Conservation (phyloP, 441 rosid genomes). For the Adansonia madagascariensis region DNA sequence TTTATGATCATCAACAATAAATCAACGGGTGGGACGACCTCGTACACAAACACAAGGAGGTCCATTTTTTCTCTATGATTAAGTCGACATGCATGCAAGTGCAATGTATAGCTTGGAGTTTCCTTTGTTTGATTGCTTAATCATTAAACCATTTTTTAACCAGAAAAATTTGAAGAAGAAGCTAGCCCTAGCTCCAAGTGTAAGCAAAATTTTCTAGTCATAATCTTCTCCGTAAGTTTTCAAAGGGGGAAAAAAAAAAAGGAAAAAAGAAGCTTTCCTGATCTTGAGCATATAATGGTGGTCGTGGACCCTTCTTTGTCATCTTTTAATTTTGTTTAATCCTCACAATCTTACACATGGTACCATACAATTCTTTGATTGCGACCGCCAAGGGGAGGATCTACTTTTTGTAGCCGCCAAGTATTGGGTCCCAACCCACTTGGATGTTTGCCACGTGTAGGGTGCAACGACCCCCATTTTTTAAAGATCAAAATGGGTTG, state of each 20-base stretch:
- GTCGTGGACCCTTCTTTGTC: conserved; percentile 17
- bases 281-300: conserved; percentile 13
- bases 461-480: neutral
- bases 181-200: neutral
- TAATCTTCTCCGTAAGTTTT: neutral
- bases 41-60: neutral
- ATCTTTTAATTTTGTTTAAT: neutral
- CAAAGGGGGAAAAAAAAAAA: neutral
- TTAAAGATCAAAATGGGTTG: neutral
- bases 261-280: neutral
- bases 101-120: conserved; percentile 14
- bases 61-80: conserved; percentile 13
- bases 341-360: conserved; percentile 19
- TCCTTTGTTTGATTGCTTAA: conserved; percentile 19
- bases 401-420: conserved; percentile 23
- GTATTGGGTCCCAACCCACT: conserved; percentile 30
- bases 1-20: neutral
- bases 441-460: conserved; percentile 27
- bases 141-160: neutral
- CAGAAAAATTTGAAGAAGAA: neutral
- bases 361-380: neutral
- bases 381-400: neutral
- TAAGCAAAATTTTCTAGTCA: neutral
- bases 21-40: conserved; percentile 17
- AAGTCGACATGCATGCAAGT: neutral